phyloP scores from a whole-genome alignment of 2,329 filamentous ascomycete genomes.

The Alternaria arbusti region DNA sequence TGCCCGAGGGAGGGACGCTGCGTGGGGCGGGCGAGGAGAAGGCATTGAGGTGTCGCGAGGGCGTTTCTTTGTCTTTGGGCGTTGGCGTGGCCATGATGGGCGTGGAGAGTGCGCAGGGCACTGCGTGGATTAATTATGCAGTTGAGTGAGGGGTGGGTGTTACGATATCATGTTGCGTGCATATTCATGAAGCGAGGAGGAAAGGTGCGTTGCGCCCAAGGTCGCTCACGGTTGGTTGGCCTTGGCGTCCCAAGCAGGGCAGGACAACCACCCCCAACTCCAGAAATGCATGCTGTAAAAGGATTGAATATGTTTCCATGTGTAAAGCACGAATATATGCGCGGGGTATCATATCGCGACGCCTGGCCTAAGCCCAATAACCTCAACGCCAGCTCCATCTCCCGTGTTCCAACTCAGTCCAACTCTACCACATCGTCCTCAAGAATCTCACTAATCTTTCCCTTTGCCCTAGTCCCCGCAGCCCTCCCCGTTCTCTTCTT shows the following conservation, averaged over 20 bases:
- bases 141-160: not conserved
- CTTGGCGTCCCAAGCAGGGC: slow-evolving; percentile 4
- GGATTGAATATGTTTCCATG: not conserved
- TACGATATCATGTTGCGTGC: not conserved
- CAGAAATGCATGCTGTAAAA: not conserved
- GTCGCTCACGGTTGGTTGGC: not conserved
- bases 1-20: slow-evolving; percentile 50
- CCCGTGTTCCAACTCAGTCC: slow-evolving; percentile 19
- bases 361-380: not conserved
- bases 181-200: not conserved
- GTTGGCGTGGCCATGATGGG: slow-evolving; percentile 47
- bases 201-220: not conserved
- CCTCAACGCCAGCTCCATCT: slow-evolving; percentile 1
- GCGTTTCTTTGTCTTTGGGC: slow-evolving; percentile 40
- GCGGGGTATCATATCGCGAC: slow-evolving; percentile 13
- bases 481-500: slow-evolving; percentile 9
- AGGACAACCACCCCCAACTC: not conserved
- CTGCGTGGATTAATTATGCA: not conserved
- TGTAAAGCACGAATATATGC: not conserved
- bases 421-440: slow-evolving; percentile 33
- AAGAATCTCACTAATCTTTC: slow-evolving; percentile 25
- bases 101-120: not conserved
- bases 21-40: slow-evolving; percentile 52
- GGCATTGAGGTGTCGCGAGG: slow-evolving; percentile 45
- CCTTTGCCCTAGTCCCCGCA: slow-evolving; percentile 16